Conservation (phyloP, 1,139 yeast species). For the Taiozyma sp. region DNA sequence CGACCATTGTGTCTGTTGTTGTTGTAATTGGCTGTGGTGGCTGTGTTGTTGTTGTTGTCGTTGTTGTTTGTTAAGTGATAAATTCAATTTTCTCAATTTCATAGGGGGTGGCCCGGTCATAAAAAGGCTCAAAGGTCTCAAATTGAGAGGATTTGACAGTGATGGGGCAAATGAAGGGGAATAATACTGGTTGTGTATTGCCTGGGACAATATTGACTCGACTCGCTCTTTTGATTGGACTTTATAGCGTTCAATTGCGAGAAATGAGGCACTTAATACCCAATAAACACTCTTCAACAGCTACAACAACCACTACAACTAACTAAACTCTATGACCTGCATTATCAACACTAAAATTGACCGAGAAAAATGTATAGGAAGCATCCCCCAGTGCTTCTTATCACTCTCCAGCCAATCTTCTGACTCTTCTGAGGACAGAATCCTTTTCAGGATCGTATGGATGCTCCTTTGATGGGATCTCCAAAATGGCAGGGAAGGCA, state of each 20-base stretch:
- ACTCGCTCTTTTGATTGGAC: too few relatives aligned
- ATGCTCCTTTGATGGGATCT: slow-evolving; percentile 97
- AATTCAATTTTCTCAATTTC: not conserved
- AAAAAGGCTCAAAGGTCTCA: not conserved
- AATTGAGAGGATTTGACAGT: not conserved
- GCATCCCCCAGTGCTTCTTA: too few relatives aligned
- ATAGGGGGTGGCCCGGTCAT: not conserved
- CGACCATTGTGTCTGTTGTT: slow-evolving; percentile 17
- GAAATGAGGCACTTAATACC: too few relatives aligned
- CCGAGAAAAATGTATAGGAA: not conserved
- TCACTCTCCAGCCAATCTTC: slow-evolving; percentile 90
- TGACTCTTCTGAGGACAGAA: slow-evolving; percentile 87
- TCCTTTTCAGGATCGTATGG: slow-evolving; percentile 98
- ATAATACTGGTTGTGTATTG: not conserved
- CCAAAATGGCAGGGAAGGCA: slow-evolving; percentile 95
- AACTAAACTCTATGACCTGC: slow-evolving; percentile 12
- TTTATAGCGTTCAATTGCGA: too few relatives aligned
- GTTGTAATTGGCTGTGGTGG: too few relatives aligned
- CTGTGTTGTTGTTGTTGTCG: not conserved
- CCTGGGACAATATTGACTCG: too few relatives aligned
- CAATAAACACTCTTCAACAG: too few relatives aligned
- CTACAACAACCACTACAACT: not conserved
- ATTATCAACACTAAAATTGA: slow-evolving; percentile 3
- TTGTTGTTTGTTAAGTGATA: not conserved
- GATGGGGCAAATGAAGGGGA: not conserved